phyloP scores from a whole-genome alignment of 1,139 yeast genomes.

The Diutina catenulata region DNA sequence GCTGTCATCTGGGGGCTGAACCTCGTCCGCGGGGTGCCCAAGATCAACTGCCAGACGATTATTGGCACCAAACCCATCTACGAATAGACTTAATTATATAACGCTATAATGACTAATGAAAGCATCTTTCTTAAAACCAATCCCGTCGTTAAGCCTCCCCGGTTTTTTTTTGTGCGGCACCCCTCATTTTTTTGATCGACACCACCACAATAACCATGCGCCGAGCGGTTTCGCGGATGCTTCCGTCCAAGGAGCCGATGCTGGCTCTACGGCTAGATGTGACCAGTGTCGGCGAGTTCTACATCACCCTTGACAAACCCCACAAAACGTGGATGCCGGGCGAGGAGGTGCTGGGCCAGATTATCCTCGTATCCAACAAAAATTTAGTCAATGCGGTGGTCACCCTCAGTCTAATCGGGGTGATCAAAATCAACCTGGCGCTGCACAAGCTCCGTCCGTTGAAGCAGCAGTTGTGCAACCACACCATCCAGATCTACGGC shows the following conservation, averaged over 20 bases:
- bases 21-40: neutral
- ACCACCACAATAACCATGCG: neutral
- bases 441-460: slow-evolving; percentile 41
- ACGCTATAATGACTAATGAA: neutral
- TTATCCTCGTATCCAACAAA: slow-evolving; percentile 42
- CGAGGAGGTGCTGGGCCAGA: slow-evolving; percentile 55
- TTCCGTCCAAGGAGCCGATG: slow-evolving; percentile 1
- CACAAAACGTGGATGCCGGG: slow-evolving; percentile 61
- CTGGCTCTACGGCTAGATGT: slow-evolving; percentile 20
- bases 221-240: slow-evolving; percentile 2
- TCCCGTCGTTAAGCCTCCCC: neutral
- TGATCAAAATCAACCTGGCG: slow-evolving; percentile 41
- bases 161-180: neutral
- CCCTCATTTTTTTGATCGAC: neutral
- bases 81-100: neutral
- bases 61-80: neutral
- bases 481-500: slow-evolving; percentile 60
- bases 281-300: slow-evolving; percentile 48
- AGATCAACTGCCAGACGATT: neutral
- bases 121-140: neutral
- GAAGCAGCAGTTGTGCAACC: slow-evolving; percentile 47
- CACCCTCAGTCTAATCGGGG: slow-evolving; percentile 42
- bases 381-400: slow-evolving; percentile 44
- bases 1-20: neutral
- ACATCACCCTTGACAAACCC: slow-evolving; percentile 58